A percentile compares a stretch with the other conserved stretches of the same genome.
Evolutionary conservation across 2,329 filamentous ascomycete genomes (phyloP).

Genomic region (Dothistroma pini): DNA sequence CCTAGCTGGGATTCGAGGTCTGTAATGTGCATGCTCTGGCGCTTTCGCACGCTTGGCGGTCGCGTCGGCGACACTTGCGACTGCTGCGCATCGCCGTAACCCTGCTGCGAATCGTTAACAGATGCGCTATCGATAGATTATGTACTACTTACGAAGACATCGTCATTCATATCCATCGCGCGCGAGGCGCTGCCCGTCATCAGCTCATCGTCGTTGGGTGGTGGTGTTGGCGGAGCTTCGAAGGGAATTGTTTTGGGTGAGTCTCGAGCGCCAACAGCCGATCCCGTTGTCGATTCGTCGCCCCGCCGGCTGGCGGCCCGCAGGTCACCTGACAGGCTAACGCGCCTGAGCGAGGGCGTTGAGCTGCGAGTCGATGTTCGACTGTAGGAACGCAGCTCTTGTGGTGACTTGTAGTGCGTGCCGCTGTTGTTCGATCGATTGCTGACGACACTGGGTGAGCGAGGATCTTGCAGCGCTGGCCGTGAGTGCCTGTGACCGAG

Average conservation of each 20-base stretch:
- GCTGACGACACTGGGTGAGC: conserved; percentile 44
- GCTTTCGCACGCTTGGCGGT: conserved; percentile 91
- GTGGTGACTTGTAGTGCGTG: conserved; percentile 39
- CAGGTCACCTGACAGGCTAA: conserved; percentile 71
- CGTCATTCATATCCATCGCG: conserved; percentile 73
- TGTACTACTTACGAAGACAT: conserved; percentile 77
- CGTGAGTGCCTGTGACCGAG: conserved; percentile 24
- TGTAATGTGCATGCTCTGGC: conserved; percentile 92
- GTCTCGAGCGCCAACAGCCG: conserved; percentile 36
- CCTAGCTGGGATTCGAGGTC: conserved; percentile 86
- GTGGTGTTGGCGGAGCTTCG: conserved; percentile 46
- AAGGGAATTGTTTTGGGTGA: conserved; percentile 39
- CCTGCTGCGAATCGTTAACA: conserved; percentile 62
- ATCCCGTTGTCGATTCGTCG: conserved; percentile 38
- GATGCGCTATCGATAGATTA: conserved; percentile 42
- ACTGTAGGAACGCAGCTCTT: conserved; percentile 60
- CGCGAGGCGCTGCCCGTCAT: conserved; percentile 85
- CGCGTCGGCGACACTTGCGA: conserved; percentile 88
- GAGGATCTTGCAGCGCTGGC: conserved; percentile 29
- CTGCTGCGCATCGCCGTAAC: conserved; percentile 83
- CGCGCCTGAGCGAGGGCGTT: conserved; percentile 68
- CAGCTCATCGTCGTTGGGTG: conserved; percentile 65
- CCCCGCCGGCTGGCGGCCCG: conserved; percentile 59
- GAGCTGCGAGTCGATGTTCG: conserved; percentile 53
- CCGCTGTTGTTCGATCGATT: conserved; percentile 43